Base-by-base conservation (phyloP, 148 eudicot species). In the Silene conica region DNA sequence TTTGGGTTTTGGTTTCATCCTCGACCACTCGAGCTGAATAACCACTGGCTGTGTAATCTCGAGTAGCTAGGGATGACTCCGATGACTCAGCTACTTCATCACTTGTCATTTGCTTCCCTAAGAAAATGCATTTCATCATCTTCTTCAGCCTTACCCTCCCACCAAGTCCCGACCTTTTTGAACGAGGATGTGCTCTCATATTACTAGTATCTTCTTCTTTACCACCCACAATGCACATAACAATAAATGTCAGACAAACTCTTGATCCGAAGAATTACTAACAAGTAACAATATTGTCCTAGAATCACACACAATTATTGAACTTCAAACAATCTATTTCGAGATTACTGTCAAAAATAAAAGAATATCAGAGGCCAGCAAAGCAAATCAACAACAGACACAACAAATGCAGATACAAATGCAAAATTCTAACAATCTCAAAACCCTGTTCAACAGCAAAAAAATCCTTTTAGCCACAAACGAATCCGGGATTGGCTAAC, bases 121-220 rank as follows among this genome's bases (percentile, higher is more conserved):
- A 81, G 77, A 83, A 90, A 68, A 92, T 82, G 71, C 96, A 92
- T 80, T 87, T 88, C 91, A 92, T 81, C 88, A 90, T 85, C 83
- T 82, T 88, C 76, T 70, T 79, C 69, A 88, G 69, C 57, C 70
- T 82, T 38, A 63, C 80, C 66, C 76, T 83, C 50, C 80, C 58
- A 43, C 71, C 63, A 41, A 54, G 31, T 60, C 73, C 66, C 77
- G 55, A 70, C 57, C 71, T 79, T 67, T 77, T 78, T 48, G 83
- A 76, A 80, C 75, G 85, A 34, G 57, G 71, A 65, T 79, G 85
- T 64, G 78, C 72, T 81, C 76, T 89, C 94, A 92, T 89, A 77
- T 73, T 80, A 75, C 76, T 70, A 34, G 23, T 28, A 67, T 1
- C 18, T 18, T 26, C 45, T 76, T 72, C 65, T 80, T 69, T 67